Evolutionary conservation across 495 filamentous ascomycete genomes (phyloP).

Genomic region (Neurospora terricola): DNA sequence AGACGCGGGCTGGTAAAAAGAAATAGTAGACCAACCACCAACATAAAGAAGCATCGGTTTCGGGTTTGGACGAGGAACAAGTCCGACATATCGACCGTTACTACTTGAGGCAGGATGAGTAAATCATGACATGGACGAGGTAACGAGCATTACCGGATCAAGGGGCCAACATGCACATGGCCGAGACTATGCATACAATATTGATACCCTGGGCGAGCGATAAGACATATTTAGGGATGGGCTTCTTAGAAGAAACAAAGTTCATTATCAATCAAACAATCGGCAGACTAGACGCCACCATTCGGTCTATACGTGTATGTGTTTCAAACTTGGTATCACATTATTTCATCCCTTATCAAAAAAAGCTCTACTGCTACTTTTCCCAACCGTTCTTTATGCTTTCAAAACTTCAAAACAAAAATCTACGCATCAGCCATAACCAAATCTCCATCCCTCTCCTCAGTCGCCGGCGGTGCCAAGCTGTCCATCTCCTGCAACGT

Average conservation of each 20-base stretch:
- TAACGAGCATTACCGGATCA: background rate
- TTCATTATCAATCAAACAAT: background rate
- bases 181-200: background rate
- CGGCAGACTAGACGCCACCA: background rate
- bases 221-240: background rate
- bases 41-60: background rate
- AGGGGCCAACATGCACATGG: background rate
- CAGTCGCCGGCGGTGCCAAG: conserved; percentile 34
- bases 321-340: background rate
- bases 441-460: conserved; percentile 26
- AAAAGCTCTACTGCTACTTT: background rate
- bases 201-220: background rate
- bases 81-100: too few relatives aligned
- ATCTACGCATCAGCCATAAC: conserved; percentile 30
- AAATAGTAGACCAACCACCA: background rate
- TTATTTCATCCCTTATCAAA: background rate
- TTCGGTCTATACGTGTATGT: background rate
- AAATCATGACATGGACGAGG: background rate
- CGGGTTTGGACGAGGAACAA: background rate
- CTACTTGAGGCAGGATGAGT: background rate
- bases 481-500: conserved; percentile 89
- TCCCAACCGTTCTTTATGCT: background rate
- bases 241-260: background rate
- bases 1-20: conserved; percentile 9
- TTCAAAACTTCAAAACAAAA: background rate